Conservation (phyloP, 345 rosid genomes). For the Passiflora organensis region DNA sequence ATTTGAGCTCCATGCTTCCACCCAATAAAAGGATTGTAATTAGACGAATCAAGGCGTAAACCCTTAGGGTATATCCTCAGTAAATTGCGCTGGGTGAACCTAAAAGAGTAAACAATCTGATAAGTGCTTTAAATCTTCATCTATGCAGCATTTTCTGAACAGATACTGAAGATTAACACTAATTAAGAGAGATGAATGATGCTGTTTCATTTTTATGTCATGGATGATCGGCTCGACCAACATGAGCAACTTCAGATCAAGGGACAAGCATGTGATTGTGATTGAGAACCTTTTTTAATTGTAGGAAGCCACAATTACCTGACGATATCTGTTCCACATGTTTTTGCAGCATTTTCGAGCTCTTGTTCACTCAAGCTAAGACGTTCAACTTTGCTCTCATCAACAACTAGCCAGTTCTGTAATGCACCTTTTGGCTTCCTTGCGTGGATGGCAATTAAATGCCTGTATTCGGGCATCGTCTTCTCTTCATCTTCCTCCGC, state of each 20-base stretch:
- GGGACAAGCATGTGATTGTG: not conserved
- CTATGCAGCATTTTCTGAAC: too few species aligned
- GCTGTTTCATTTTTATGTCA: not conserved
- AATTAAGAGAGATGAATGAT: not conserved
- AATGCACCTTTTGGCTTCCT: conserved; percentile 21
- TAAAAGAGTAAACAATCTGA: not conserved
- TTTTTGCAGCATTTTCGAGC: conserved; percentile 18
- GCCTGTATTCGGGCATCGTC: conserved; percentile 17
- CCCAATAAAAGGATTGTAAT: conserved; percentile 21
- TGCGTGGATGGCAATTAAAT: conserved; percentile 26
- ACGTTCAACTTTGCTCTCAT: conserved; percentile 18
- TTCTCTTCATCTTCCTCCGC: conserved; percentile 20
- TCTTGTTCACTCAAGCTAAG: conserved; percentile 25
- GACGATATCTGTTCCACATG: conserved; percentile 13
- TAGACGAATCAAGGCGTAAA: conserved; percentile 19
- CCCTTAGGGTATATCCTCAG: conserved; percentile 24
- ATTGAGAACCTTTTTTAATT: not conserved
- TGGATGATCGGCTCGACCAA: not conserved
- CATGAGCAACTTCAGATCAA: not conserved
- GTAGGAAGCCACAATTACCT: conserved; percentile 3
- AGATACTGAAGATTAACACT: not conserved
- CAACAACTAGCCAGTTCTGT: conserved; percentile 15
- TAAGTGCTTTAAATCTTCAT: too few species aligned
- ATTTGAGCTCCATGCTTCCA: conserved; percentile 30
- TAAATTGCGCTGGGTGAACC: conserved; percentile 24